Conservation (phyloP, 208 protist species). For the Leishmania turanica region DNA sequence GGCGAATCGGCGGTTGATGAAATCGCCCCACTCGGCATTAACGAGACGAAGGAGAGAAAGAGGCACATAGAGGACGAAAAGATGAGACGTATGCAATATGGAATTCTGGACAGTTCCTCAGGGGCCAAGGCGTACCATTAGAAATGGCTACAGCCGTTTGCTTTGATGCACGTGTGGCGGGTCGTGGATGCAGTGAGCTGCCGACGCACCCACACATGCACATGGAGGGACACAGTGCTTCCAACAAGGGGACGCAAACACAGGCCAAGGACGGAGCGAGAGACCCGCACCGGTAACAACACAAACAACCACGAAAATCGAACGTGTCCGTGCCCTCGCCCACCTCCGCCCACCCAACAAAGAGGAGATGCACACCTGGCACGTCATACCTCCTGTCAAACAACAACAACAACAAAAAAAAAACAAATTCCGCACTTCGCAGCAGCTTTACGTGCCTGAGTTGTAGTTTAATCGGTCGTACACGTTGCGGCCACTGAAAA, state of each 20-base stretch:
- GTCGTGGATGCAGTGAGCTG: neutral
- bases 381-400: neutral
- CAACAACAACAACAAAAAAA: no score
- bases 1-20: neutral
- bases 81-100: neutral
- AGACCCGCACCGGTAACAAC: neutral
- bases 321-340: neutral
- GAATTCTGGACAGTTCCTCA: neutral
- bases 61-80: slow-evolving; percentile 12
- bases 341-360: neutral
- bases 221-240: neutral
- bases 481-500: neutral
- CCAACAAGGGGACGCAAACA: neutral
- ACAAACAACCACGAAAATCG: neutral
- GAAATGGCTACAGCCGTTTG: neutral
- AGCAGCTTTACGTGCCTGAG: neutral
- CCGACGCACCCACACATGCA: neutral
- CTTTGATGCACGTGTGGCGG: neutral
- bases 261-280: neutral
- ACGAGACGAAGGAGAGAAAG: neutral
- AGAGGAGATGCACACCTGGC: neutral
- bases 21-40: neutral
- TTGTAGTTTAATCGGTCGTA: neutral
- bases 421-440: neutral
- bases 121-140: neutral